Percentiles rank a stretch among this genome's conserved stretches.
Conservation (phyloP, 768 basidiomycete species). For the Pleurotus platypus region DNA sequence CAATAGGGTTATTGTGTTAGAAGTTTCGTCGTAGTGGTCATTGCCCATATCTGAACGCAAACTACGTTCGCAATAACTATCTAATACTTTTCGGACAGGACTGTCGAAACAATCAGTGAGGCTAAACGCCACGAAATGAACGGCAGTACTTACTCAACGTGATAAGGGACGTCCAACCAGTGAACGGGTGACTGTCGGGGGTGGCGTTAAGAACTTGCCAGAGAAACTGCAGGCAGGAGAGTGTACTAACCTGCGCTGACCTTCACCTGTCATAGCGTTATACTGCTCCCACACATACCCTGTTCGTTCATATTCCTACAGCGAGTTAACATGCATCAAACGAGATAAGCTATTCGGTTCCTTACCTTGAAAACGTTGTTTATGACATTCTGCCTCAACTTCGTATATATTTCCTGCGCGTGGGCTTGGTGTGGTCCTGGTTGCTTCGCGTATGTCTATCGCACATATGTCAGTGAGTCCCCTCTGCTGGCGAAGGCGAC, state of each 20-base stretch:
- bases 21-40: no score
- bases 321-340: not conserved
- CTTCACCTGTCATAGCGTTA: conserved; percentile 78
- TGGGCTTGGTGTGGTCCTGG: conserved; percentile 78
- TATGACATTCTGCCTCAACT: conserved; percentile 78
- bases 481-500: no score
- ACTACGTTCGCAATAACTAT: no score
- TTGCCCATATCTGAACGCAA: no score
- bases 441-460: conserved; percentile 70
- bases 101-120: conserved; percentile 26
- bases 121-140: not conserved
- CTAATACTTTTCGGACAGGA: conserved; percentile 67
- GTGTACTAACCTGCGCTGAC: conserved; percentile 68
- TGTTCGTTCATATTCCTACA: conserved; percentile 85
- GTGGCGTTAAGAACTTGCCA: conserved; percentile 5
- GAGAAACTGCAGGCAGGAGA: conserved; percentile 8
- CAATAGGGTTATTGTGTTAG: no score
- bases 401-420: conserved; percentile 75
- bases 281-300: conserved; percentile 99
- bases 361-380: conserved; percentile 69
- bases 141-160: conserved; percentile 67
- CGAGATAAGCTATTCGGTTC: no score
- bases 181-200: conserved; percentile 81
- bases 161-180: conserved; percentile 92
- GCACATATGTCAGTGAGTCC: no score